Evolutionary conservation across 176 grass and related monocot species (phyloP), one percentile per base, ranked within the genome.

Genomic region (Triticum turgidum): DNA sequence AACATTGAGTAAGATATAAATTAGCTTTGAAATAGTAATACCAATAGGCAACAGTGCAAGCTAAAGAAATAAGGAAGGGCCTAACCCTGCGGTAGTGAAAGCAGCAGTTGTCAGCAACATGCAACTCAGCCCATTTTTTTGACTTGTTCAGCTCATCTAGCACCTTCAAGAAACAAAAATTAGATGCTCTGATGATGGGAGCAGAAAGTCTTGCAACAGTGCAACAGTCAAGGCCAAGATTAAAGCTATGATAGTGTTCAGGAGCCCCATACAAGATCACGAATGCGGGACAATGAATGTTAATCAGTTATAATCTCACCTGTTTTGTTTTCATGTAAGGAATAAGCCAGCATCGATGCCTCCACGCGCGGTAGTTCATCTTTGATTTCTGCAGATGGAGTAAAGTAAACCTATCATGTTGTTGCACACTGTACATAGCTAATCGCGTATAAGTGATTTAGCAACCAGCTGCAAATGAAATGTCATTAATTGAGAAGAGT

Each of bases 361-460:
- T 94, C 93, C 96, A 94, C 58, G 91, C 91, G 45, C 93, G 96
- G 74, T 95, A 98, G 89, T 98, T 98, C 96, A 98, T 98, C 84
- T 98, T 98, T 34, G 89, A 98, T 92, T 94, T 98, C 96, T 95
- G 65, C 86, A 95, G 9, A 90, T 67, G 32, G 4, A 5, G 3
- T 51, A 10, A 76, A 83, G 14, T 30, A 90, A 82, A 49, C 71
- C 33, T 20, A 34, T 59, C 56, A 59, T 80, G 3, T 70, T 64
- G 18, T 22, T 65, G 44, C 5, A 1, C 32, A 79, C 65, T 79
- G 6, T 52, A 5, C 20, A 33, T 44, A 52, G 34, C 25, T 39
- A 77, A 11, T 76, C 65, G 11, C 58, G 21, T 41, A 7, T 0
- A 37, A 76, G 37, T 64, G 87, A 79, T 79, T 67, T 39, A 35